phyloP scores from a whole-genome alignment of 768 basidiomycete genomes.

The Suillus subluteus region DNA sequence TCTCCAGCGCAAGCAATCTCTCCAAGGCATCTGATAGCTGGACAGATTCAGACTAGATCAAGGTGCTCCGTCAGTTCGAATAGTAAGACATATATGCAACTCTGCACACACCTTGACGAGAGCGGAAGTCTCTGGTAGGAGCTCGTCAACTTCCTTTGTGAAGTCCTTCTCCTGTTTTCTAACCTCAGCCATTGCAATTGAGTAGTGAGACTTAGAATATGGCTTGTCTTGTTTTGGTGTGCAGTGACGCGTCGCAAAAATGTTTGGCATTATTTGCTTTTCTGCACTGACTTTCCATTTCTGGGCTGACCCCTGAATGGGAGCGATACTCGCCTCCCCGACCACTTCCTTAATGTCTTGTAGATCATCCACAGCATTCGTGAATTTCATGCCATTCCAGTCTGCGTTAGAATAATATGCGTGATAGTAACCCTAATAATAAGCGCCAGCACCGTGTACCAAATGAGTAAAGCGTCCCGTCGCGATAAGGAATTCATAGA shows the following conservation, averaged over 20 bases:
- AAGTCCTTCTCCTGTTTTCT: slow-evolving; percentile 89
- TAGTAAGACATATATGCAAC: slow-evolving; percentile 11
- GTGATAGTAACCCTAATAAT: slow-evolving; percentile 45
- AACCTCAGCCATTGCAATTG: slow-evolving; percentile 72
- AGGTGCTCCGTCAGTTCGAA: slow-evolving; percentile 17
- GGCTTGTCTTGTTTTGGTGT: slow-evolving; percentile 34
- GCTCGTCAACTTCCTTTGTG: slow-evolving; percentile 76
- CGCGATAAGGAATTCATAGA: slow-evolving; percentile 48
- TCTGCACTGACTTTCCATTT: slow-evolving; percentile 18
- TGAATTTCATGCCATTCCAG: slow-evolving; percentile 29
- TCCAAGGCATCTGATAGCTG: slow-evolving; percentile 87
- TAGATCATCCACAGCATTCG: slow-evolving; percentile 9
- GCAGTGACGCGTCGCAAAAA: slow-evolving; percentile 66
- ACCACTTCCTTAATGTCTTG: slow-evolving; percentile 5
- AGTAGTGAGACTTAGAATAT: slow-evolving; percentile 43
- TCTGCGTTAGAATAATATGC: slow-evolving; percentile 40
- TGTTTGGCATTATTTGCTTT: slow-evolving; percentile 47
- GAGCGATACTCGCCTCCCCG: neutral
- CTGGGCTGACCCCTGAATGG: slow-evolving; percentile 26
- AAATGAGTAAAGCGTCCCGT: slow-evolving; percentile 45
- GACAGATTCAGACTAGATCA: slow-evolving; percentile 76
- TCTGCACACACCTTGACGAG: slow-evolving; percentile 69
- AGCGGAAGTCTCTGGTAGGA: slow-evolving; percentile 69
- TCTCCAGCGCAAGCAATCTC: slow-evolving; percentile 87
- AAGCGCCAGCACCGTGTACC: slow-evolving; percentile 50